These are phyloP conservation scores for Penicillium nordicum DNA, from an alignment of 2,329 filamentous ascomycete genomes.

Conservation along the genomic window DNA sequence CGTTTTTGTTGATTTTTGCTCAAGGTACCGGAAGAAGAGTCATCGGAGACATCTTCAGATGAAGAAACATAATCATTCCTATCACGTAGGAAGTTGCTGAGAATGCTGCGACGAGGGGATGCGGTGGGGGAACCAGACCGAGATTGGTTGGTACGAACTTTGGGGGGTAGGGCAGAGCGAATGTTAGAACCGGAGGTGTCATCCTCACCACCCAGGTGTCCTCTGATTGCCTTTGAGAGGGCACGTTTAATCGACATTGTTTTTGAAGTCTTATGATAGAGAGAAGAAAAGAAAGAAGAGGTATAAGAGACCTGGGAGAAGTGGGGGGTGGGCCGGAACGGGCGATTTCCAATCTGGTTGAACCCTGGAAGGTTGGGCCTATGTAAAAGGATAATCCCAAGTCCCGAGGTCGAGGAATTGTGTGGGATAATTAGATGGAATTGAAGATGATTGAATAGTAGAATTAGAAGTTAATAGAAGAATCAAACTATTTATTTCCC, in stretches of 20 bases:
- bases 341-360: conserved; percentile 3
- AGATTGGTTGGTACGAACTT: conserved; percentile 13
- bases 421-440: neutral
- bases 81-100: conserved; percentile 41
- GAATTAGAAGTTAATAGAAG: conserved; percentile 9
- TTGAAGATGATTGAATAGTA: neutral
- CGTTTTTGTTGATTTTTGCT: conserved; percentile 49
- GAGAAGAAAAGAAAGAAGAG: neutral
- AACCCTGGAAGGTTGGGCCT: neutral
- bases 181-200: conserved; percentile 21
- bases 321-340: conserved; percentile 11
- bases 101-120: conserved; percentile 40
- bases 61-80: conserved; percentile 40
- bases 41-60: conserved; percentile 43
- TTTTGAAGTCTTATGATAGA: neutral
- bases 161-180: conserved; percentile 20
- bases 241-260: conserved; percentile 50
- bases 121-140: conserved; percentile 17
- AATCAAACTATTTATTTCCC: no score
- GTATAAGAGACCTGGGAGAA: neutral
- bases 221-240: conserved; percentile 40
- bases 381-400: neutral
- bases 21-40: conserved; percentile 34
- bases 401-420: neutral
- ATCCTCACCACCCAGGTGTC: conserved; percentile 26